phyloP scores from a whole-genome alignment of 768 basidiomycete genomes.

The Agrocybe chaxingu region DNA sequence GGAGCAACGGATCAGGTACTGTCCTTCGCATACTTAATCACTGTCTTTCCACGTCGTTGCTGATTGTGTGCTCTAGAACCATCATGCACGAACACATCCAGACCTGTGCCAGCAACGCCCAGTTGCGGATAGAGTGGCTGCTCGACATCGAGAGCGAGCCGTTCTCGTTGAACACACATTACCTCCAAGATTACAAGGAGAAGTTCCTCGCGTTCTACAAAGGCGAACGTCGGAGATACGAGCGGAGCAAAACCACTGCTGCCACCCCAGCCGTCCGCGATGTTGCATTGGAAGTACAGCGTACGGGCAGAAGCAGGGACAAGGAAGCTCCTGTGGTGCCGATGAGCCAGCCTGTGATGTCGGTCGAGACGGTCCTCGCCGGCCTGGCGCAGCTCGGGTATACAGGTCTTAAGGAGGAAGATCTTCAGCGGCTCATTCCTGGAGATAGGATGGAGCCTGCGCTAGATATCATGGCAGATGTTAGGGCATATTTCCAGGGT shows the following conservation, averaged over 20 bases:
- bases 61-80: slow-evolving; percentile 7
- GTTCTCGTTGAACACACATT: slow-evolving; percentile 49
- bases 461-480: slow-evolving; percentile 65
- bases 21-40: not conserved
- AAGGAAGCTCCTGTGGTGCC: slow-evolving; percentile 9
- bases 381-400: slow-evolving; percentile 37
- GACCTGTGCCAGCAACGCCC: slow-evolving; percentile 33
- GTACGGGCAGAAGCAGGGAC: not conserved
- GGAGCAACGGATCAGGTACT: slow-evolving; percentile 41
- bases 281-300: too few relatives aligned
- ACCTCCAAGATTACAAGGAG: slow-evolving; percentile 40
- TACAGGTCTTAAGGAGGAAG: slow-evolving; percentile 28
- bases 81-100: slow-evolving; percentile 48
- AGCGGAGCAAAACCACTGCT: slow-evolving; percentile 18
- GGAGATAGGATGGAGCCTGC: slow-evolving; percentile 50
- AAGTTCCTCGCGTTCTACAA: slow-evolving; percentile 48
- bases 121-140: slow-evolving; percentile 44
- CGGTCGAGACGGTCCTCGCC: slow-evolving; percentile 29
- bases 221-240: slow-evolving; percentile 31
- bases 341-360: slow-evolving; percentile 7
- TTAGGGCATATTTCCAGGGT: slow-evolving; percentile 75
- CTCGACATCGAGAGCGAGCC: slow-evolving; percentile 47
- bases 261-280: slow-evolving; percentile 13
- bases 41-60: not conserved
- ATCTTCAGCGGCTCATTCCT: slow-evolving; percentile 47